Evolutionary conservation across 2,329 filamentous ascomycete genomes (phyloP).

Genomic region (Pezizomycotina sp.): DNA sequence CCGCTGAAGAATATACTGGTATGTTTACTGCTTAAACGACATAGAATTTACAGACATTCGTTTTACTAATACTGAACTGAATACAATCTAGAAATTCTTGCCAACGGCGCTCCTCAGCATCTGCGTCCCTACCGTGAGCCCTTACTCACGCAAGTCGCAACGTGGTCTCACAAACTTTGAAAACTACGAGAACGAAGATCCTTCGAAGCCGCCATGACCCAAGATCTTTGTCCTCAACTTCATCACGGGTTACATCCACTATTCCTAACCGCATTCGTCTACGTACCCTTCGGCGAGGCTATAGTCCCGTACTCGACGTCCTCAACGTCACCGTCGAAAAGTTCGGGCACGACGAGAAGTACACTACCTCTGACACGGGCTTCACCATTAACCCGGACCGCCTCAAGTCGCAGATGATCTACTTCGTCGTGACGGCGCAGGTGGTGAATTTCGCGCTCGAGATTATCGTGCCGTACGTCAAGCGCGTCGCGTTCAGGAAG

Average conservation of each 20-base stretch:
- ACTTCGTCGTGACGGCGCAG: conserved; percentile 87
- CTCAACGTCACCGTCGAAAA: conserved; percentile 59
- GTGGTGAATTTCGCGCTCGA: conserved; percentile 77
- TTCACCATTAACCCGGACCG: conserved; percentile 74
- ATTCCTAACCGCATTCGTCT: conserved; percentile 85
- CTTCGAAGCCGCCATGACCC: conserved; percentile 67
- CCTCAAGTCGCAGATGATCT: conserved; percentile 81
- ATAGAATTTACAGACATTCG: conserved; percentile 10
- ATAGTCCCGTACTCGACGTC: conserved; percentile 75
- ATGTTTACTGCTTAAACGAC: too few species aligned
- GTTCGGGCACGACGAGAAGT: conserved; percentile 59
- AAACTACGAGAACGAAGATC: conserved; percentile 83
- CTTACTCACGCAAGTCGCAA: conserved; percentile 59
- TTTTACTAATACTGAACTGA: neutral
- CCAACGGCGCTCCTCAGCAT: conserved; percentile 77
- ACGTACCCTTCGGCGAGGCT: conserved; percentile 73
- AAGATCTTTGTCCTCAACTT: conserved; percentile 94
- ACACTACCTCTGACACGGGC: conserved; percentile 38
- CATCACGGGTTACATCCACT: conserved; percentile 84
- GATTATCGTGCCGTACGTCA: conserved; percentile 67
- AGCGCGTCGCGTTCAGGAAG: conserved; percentile 60
- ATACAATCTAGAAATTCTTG: conserved; percentile 49
- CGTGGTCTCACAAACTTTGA: conserved; percentile 64
- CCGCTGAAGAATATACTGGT: conserved; percentile 74
- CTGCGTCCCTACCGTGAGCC: conserved; percentile 60